phyloP scores from a whole-genome alignment of 2,329 filamentous ascomycete species.

The Cytospora schulzeri region DNA sequence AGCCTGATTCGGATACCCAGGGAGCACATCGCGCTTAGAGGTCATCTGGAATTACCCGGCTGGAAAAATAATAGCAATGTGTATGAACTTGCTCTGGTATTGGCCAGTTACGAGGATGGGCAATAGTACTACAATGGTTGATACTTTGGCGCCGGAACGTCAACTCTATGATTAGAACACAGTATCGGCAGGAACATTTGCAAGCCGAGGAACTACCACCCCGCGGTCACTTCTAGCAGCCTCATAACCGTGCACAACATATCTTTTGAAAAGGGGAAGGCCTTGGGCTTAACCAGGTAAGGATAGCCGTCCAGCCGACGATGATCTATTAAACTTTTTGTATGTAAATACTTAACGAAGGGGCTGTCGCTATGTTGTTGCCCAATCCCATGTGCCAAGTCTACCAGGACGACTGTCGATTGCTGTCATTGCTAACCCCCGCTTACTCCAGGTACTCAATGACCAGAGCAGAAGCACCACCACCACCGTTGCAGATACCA shows the following conservation, averaged over 20 bases:
- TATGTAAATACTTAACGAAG: slow-evolving; percentile 1
- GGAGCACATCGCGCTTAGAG: slow-evolving; percentile 88
- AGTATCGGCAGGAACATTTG: background rate
- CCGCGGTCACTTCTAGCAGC: background rate
- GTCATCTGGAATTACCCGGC: slow-evolving; percentile 79
- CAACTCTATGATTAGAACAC: background rate
- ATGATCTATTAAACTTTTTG: background rate
- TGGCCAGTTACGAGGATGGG: slow-evolving; percentile 16
- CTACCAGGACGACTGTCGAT: background rate
- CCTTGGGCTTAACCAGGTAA: background rate
- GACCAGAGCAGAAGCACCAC: slow-evolving; percentile 90
- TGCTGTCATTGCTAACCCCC: background rate
- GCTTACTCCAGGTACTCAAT: slow-evolving; percentile 71
- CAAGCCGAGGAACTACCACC: background rate
- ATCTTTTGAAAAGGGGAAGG: background rate
- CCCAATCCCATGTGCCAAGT: background rate
- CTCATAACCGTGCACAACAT: background rate
- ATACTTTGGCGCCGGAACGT: slow-evolving; percentile 48
- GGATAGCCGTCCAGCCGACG: background rate
- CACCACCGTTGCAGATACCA: slow-evolving; percentile 97
- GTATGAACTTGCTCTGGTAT: slow-evolving; percentile 27
- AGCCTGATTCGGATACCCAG: slow-evolving; percentile 78
- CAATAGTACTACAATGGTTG: slow-evolving; percentile 26
- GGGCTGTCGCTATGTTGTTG: background rate
- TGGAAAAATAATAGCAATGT: slow-evolving; percentile 51